Base-by-base conservation (phyloP, 1,284 basidiomycete species). In the Lentinula novae-zelandiae region DNA sequence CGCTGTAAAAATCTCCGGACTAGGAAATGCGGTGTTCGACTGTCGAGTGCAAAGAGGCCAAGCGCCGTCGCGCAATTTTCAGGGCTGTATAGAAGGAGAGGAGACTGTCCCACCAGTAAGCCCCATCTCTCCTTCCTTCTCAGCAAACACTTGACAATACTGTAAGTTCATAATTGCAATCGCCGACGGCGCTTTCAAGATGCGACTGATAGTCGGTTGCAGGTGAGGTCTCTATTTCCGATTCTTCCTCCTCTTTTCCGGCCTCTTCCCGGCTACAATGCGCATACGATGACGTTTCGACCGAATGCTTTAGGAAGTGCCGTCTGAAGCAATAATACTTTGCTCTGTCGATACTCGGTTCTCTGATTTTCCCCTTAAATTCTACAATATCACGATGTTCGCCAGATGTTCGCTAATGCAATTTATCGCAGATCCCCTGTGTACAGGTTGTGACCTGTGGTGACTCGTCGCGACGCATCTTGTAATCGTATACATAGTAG, bases 311-410 rank as follows among this genome's bases (percentile, higher is more conserved):
- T 2, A 54, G 53, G 53, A 54, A 54, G 53, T 27, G 53, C 53
- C 5, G 53, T 54, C 53, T 42, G 53, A 54, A 54, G 53, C 39
- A 36, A 39, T 8, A 52, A 33, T n/a, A n/a, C 33, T 20, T 31
- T 50, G 51, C 51, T 53, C 36, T 53, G 51, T 53, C 51, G 51
- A 53, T 53, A 53, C 34, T 38, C 33, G 51, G 51, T 53, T 53
- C 51, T 53, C 51, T 53, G 51, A 53, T 54, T 20, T 39, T 36
- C 52, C 36, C 52, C n/a, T 38, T 20, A 1, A 39, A 22, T 20
- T n/a, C 34, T 51, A 10, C 4, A 15, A 51, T 17, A 51, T 36
- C 51, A 39, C 17, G n/a, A 12, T 36, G 31, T 53, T 31, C 13
- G 31, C 33, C 20, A 34, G n/a, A 12, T 36, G 31, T 53, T 31